Evolutionary conservation across 805 yeast species (phyloP).

Genomic region (Candida jianshihensis): DNA sequence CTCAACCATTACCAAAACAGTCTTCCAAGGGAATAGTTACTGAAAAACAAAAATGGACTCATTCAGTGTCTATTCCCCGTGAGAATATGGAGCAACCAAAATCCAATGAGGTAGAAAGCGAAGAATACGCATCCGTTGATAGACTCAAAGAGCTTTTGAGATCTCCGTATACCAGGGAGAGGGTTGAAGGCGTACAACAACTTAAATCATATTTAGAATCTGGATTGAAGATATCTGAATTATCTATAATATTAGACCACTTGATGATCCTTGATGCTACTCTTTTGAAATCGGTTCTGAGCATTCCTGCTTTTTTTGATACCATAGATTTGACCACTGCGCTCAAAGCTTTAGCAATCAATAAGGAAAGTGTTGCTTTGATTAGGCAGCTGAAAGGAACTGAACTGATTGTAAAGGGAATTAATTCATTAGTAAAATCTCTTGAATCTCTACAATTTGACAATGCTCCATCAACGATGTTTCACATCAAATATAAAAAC

Average conservation of each 20-base stretch:
- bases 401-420: slow-evolving; percentile 8
- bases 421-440: slow-evolving; percentile 12
- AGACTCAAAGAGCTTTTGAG: slow-evolving; percentile 9
- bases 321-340: slow-evolving; percentile 21
- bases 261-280: slow-evolving; percentile 22
- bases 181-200: slow-evolving; percentile 16
- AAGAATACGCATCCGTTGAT: background rate
- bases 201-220: slow-evolving; percentile 5
- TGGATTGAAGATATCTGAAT: slow-evolving; percentile 4
- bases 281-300: slow-evolving; percentile 24
- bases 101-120: background rate
- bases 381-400: slow-evolving; percentile 11
- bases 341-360: slow-evolving; percentile 27
- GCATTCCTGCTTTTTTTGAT: slow-evolving; percentile 20
- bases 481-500: slow-evolving; percentile 19
- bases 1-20: slow-evolving; percentile 11
- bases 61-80: background rate
- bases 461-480: slow-evolving; percentile 20
- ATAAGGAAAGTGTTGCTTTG: slow-evolving; percentile 16
- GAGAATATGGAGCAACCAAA: background rate
- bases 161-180: slow-evolving; percentile 20
- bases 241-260: slow-evolving; percentile 15
- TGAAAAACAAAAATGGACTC: slow-evolving; percentile 4
- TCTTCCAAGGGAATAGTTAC: slow-evolving; percentile 14
- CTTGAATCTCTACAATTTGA: slow-evolving; percentile 17